A percentile compares a stretch with the other conserved stretches of the same genome.
Evolutionary conservation across 768 basidiomycete species (phyloP).

Genomic region (Hygrophoropsis aurantiaca): DNA sequence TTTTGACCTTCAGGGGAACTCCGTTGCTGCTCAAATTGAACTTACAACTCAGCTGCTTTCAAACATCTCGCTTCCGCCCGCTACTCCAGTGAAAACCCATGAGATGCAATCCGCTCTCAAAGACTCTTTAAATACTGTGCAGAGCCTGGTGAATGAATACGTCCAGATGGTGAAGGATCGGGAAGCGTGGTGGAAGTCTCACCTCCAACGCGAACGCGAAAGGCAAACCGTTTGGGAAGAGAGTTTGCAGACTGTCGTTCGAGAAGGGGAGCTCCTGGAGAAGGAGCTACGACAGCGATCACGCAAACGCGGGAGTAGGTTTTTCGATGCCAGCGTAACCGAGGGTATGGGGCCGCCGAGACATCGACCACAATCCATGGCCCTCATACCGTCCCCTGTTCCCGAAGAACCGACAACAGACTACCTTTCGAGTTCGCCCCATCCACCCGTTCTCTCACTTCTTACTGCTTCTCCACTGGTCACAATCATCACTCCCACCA

Average conservation of each 20-base stretch:
- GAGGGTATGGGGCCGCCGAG: constrained; percentile 20
- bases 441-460: constrained; percentile 18
- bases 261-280: constrained; percentile 84
- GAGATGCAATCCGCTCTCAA: constrained; percentile 53
- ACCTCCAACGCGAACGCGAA: constrained; percentile 62
- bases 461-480: not conserved
- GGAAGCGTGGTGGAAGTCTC: constrained; percentile 76
- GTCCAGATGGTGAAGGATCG: constrained; percentile 68
- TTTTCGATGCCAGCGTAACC: constrained; percentile 41
- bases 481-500: constrained; percentile 10
- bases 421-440: constrained; percentile 19
- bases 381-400: constrained; percentile 7
- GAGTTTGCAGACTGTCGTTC: constrained; percentile 81
- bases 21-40: constrained; percentile 75
- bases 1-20: constrained; percentile 70
- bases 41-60: constrained; percentile 65
- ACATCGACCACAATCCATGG: constrained; percentile 19
- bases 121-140: constrained; percentile 57
- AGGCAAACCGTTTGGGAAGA: constrained; percentile 84
- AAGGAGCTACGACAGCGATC: constrained; percentile 66
- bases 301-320: constrained; percentile 57
- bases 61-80: constrained; percentile 36
- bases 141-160: constrained; percentile 65
- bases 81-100: constrained; percentile 23
- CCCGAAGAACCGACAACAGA: constrained; percentile 18